These are phyloP conservation scores for Phytophthora pistaciae DNA, from an alignment of 352 stramenopile genomes.

Conservation along the genomic window DNA sequence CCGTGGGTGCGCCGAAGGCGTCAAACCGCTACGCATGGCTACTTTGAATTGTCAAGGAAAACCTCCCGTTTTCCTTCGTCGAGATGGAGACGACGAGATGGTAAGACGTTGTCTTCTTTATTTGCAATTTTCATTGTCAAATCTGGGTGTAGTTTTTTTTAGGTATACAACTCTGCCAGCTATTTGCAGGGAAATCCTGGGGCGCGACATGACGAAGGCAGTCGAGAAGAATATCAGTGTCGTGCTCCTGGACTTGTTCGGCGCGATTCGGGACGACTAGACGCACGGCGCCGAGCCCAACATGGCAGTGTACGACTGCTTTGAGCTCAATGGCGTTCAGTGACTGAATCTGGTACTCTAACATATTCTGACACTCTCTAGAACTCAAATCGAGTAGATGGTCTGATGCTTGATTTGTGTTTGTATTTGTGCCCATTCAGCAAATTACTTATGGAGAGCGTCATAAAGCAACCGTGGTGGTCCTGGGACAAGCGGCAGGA, in stretches of 20 bases:
- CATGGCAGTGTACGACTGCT: constrained; percentile 1
- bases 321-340: background rate
- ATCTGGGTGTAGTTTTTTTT: background rate
- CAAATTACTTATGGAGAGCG: too few relatives aligned
- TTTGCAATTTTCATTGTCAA: background rate
- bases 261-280: constrained; percentile 4
- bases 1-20: constrained; percentile 1
- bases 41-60: background rate
- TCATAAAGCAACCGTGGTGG: too few relatives aligned
- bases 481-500: too few relatives aligned
- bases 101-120: background rate
- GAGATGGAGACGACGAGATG: constrained; percentile 3
- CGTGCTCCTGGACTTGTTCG: background rate
- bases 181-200: background rate
- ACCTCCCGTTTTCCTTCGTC: constrained; percentile 3
- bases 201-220: background rate
- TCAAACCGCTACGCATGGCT: constrained; percentile 1
- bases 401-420: too few relatives aligned
- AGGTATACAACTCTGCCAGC: background rate
- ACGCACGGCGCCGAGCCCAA: constrained; percentile 10
- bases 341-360: too few relatives aligned
- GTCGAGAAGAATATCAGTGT: background rate
- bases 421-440: too few relatives aligned
- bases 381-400: too few relatives aligned
- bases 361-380: too few relatives aligned